Conservation (phyloP, 441 rosid genomes). For the Pelargonium fulgidum region DNA sequence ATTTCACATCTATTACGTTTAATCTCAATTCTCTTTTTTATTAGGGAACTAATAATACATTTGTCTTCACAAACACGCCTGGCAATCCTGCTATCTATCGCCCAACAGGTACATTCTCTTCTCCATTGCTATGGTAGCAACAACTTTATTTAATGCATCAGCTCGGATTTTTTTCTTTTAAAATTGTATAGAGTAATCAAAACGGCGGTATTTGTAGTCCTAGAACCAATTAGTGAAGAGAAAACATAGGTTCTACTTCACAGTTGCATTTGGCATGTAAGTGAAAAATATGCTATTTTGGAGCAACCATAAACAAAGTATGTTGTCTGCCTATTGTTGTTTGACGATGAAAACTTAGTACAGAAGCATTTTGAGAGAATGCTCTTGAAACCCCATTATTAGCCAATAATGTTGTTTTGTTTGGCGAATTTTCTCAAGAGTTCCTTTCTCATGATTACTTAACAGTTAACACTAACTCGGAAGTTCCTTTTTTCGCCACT, state of each 20-base stretch:
- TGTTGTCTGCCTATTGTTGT: no score
- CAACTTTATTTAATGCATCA: background rate
- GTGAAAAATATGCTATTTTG: background rate
- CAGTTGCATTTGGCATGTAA: background rate
- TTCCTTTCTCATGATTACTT: no score
- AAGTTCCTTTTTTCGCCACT: no score
- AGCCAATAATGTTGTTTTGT: no score
- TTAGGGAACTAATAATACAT: slow-evolving; percentile 84
- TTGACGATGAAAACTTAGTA: no score
- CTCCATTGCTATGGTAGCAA: background rate
- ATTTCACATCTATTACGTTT: background rate
- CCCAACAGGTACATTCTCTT: slow-evolving; percentile 58
- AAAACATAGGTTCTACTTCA: background rate
- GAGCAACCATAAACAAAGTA: no score
- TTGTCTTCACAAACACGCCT: slow-evolving; percentile 70
- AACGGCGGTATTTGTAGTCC: background rate
- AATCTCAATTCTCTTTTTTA: slow-evolving; percentile 21
- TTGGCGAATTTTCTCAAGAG: no score
- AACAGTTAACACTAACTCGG: no score
- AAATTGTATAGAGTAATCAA: background rate
- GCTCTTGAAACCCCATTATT: no score
- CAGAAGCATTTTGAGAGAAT: no score
- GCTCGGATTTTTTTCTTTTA: background rate
- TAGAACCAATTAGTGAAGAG: background rate
- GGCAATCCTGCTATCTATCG: slow-evolving; percentile 62